A percentile compares a stretch with the other conserved stretches of the same genome.
Conservation (phyloP, 2,329 filamentous ascomycete species). For the Nemania bipapillata region DNA sequence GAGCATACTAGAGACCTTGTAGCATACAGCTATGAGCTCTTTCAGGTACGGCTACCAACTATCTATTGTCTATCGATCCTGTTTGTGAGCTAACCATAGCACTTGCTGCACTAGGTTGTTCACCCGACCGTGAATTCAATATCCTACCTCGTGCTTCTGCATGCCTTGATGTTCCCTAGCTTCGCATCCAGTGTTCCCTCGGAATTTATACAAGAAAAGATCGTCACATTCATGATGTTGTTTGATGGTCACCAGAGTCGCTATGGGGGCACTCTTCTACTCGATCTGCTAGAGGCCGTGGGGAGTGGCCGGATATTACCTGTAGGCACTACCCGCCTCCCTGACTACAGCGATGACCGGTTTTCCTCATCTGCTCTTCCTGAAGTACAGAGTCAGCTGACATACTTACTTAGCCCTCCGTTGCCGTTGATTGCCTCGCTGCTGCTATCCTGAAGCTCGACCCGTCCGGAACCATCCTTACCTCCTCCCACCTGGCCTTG, state of each 20-base stretch:
- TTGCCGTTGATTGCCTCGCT: conserved; percentile 60
- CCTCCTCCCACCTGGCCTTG: conserved; percentile 69
- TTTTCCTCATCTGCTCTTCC: not conserved
- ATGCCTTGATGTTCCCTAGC: conserved; percentile 53
- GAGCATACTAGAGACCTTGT: conserved; percentile 51
- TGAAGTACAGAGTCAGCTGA: conserved; percentile 8
- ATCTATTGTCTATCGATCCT: not conserved
- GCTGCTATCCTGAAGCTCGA: conserved; percentile 73
- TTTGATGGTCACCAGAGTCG: conserved; percentile 65
- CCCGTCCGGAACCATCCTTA: conserved; percentile 73
- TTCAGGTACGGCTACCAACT: conserved; percentile 52
- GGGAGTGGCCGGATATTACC: conserved; percentile 53
- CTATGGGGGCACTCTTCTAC: conserved; percentile 60
- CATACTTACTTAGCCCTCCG: conserved; percentile 54
- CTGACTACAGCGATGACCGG: not conserved
- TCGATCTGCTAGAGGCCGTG: conserved; percentile 58
- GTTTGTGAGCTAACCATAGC: conserved; percentile 5
- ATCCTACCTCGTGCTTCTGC: conserved; percentile 62
- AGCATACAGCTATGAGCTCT: conserved; percentile 53
- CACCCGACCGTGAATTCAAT: conserved; percentile 63
- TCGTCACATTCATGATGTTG: conserved; percentile 58
- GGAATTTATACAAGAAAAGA: conserved; percentile 55
- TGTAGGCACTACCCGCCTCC: conserved; percentile 41
- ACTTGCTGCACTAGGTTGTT: conserved; percentile 55
- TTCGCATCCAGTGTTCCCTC: conserved; percentile 45